Conservation (phyloP, 2,329 filamentous ascomycete genomes). For the Xylaria sp. region DNA sequence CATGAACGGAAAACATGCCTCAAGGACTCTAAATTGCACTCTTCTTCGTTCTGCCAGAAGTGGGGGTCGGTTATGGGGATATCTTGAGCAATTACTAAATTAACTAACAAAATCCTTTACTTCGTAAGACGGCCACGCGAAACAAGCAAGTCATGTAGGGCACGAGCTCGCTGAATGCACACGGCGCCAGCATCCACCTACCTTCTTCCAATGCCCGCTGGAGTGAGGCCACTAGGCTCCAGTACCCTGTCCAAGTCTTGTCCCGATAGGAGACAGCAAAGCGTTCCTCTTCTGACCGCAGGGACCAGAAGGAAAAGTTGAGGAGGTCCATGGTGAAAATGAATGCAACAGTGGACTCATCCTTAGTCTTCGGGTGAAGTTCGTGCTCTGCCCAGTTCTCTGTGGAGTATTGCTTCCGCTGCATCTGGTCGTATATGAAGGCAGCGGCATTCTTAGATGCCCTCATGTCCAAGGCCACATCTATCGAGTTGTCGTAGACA, state of each 20-base stretch:
- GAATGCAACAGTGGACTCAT: constrained; percentile 85
- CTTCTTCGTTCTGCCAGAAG: constrained; percentile 83
- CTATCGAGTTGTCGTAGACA: constrained; percentile 91
- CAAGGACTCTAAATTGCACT: constrained; percentile 79
- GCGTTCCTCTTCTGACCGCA: constrained; percentile 72
- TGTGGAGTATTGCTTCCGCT: constrained; percentile 83
- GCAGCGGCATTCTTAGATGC: constrained; percentile 85
- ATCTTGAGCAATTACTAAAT: constrained; percentile 58
- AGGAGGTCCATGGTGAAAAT: constrained; percentile 97
- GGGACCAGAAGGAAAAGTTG: constrained; percentile 98
- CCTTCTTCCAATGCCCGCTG: constrained; percentile 90
- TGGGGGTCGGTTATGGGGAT: constrained; percentile 89
- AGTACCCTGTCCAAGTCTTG: constrained; percentile 91
- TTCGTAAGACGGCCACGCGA: constrained; percentile 20
- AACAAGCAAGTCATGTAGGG: constrained; percentile 44
- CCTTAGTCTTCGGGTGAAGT: constrained; percentile 85
- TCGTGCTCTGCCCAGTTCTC: constrained; percentile 89
- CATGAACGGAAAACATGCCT: constrained; percentile 85
- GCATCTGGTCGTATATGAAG: constrained; percentile 83
- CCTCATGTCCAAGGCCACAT: constrained; percentile 87
- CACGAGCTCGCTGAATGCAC: constrained; percentile 11
- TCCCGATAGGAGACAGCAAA: constrained; percentile 87
- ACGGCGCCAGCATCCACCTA: constrained; percentile 50
- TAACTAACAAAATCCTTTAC: constrained; percentile 38
- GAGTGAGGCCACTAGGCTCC: constrained; percentile 88